These are phyloP conservation scores for Globisporangium megalacanthum DNA, from an alignment of 352 stramenopile genomes.

Conservation along the genomic window DNA sequence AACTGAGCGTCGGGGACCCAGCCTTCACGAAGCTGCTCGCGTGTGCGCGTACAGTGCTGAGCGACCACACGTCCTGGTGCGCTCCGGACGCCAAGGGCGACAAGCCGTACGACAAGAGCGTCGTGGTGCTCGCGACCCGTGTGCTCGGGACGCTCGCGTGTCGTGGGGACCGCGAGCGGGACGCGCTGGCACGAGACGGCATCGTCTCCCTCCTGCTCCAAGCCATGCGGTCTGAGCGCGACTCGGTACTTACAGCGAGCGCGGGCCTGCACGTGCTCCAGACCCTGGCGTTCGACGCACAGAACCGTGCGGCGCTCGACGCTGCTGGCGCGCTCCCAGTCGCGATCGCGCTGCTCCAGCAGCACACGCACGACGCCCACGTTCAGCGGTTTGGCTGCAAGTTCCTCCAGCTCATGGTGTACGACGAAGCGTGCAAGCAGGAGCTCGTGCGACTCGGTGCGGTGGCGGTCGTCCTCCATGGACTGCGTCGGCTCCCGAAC, in stretches of 20 bases:
- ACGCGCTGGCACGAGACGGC: conserved; percentile 32
- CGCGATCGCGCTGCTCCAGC: conserved; percentile 29
- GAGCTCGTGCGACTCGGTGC: conserved; percentile 28
- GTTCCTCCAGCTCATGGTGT: conserved; percentile 63
- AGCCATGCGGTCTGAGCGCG: conserved; percentile 14
- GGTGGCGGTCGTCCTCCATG: conserved; percentile 25
- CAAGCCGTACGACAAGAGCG: conserved; percentile 9
- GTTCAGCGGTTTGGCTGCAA: conserved; percentile 53
- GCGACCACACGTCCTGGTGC: conserved; percentile 22
- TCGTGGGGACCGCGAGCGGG: conserved; percentile 44
- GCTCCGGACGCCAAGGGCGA: conserved; percentile 8
- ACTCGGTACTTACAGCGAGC: conserved; percentile 9
- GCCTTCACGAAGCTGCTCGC: conserved; percentile 37
- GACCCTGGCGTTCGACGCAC: conserved; percentile 34
- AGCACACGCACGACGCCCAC: conserved; percentile 16
- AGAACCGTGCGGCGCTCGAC: conserved; percentile 28
- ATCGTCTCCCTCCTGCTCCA: conserved; percentile 30
- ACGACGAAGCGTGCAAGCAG: conserved; percentile 50
- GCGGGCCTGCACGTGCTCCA: conserved; percentile 43
- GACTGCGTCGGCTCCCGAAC: conserved; percentile 25
- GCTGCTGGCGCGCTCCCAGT: conserved; percentile 23
- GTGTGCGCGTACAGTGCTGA: conserved; percentile 31
- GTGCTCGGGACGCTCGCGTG: conserved; percentile 36
- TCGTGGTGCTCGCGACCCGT: conserved; percentile 36
- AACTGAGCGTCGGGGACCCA: conserved; percentile 29